Base-by-base conservation (phyloP, 495 filamentous ascomycete genomes). In the Elaphomyces granulatus region DNA sequence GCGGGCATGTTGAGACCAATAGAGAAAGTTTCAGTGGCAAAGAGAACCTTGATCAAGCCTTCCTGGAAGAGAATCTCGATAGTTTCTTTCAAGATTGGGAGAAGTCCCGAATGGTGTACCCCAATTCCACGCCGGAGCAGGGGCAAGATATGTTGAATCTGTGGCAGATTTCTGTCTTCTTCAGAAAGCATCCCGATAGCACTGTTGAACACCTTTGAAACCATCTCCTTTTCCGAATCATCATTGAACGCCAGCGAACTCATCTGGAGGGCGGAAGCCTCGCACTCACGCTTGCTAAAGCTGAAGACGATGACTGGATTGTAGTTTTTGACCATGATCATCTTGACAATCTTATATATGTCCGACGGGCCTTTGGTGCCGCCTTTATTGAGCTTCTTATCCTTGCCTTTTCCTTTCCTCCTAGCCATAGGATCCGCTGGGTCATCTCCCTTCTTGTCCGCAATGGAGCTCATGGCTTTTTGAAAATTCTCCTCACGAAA, bases 61-160 rank as follows among this genome's bases (percentile, higher is more conserved):
- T 98, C 90, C 55, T 98, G 90, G 71, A 98, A 98, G 23, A 98
- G 66, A 56, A 98, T 96, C 60, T 98, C 90, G 51, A 98, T 96
- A 3, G 87, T 94, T 62, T 98, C 90, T 58, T 98, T 98, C 36
- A 98, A 61, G 53, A 98, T 96, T 7, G 90, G 90, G 30, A 98
- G 69, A 8, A 98, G 71, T 39, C 90, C 90, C 15, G 87, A 93
- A 62, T 98, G 90, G 70, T 98, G 90, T 45, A 98, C 81, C 53
- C 90, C 90, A 50, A 98, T 92, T 45, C 90, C 90, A 50, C 85
- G 81, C 31, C 84, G 77, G 23, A 98, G 64, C 30, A 98, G 69
- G 2, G 90, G 90, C 8, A 98, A 63, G 43, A 98, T 83, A 52
- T 96, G 84, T 45, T 77, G 65, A 45, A 98, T 94, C 55, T 98